Percentiles rank a stretch among this genome's conserved stretches.
phyloP scores from a whole-genome alignment of 371 early-diverging fungal genomes.

The Conidiobolus incongruus region DNA sequence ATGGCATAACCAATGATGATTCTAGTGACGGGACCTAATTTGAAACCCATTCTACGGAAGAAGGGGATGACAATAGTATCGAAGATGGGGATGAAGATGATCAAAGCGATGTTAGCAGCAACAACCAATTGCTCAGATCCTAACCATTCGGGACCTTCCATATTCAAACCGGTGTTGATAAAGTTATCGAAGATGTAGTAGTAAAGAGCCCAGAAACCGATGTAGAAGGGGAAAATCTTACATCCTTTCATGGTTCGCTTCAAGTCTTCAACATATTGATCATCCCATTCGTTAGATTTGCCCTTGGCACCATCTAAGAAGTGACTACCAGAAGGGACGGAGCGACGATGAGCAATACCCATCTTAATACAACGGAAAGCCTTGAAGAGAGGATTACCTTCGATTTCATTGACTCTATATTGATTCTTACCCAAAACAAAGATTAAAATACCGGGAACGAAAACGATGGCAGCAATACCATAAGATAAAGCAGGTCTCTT shows the following conservation, averaged over 20 bases:
- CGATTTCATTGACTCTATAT: constrained; percentile 32
- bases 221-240: constrained; percentile 43
- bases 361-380: constrained; percentile 18
- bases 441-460: constrained; percentile 27
- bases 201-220: constrained; percentile 63
- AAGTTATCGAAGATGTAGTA: constrained; percentile 51
- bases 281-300: constrained; percentile 24
- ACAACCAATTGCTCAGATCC: constrained; percentile 18
- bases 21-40: constrained; percentile 37
- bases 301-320: constrained; percentile 19
- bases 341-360: constrained; percentile 26
- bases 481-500: constrained; percentile 41
- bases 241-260: constrained; percentile 33
- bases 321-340: constrained; percentile 11
- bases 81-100: constrained; percentile 45
- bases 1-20: constrained; percentile 44
- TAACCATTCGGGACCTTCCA: constrained; percentile 29
- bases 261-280: constrained; percentile 48
- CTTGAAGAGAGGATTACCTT: constrained; percentile 28
- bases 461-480: constrained; percentile 39
- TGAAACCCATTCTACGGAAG: constrained; percentile 32
- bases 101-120: constrained; percentile 29
- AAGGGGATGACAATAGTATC: constrained; percentile 38
- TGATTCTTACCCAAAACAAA: constrained; percentile 26
- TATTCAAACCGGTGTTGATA: constrained; percentile 41